phyloP scores from a whole-genome alignment of 2,329 filamentous ascomycete species.

The Colletotrichum cuscutae region DNA sequence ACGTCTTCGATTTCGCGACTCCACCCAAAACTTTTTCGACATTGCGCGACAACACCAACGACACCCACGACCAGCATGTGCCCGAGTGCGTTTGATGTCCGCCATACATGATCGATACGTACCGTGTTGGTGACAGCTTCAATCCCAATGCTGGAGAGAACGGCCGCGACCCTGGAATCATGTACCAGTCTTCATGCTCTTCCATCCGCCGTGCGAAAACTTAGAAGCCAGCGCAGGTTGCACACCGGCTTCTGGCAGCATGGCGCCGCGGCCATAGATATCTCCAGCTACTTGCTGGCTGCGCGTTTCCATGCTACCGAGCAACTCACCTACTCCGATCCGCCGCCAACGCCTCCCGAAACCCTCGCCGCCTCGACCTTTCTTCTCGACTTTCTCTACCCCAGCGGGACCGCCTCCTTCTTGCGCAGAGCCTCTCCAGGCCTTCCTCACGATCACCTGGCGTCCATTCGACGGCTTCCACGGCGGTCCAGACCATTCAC shows the following conservation, averaged over 20 bases:
- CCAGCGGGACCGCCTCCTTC: conserved; percentile 54
- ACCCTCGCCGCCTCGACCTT: conserved; percentile 58
- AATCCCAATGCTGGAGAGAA: conserved; percentile 66
- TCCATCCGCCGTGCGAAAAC: conserved; percentile 46
- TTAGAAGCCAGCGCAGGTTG: conserved; percentile 55
- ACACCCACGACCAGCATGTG: conserved; percentile 16
- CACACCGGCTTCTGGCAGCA: conserved; percentile 65
- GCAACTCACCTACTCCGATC: conserved; percentile 35
- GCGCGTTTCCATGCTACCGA: conserved; percentile 39
- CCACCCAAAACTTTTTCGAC: conserved; percentile 27
- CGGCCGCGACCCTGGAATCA: conserved; percentile 65
- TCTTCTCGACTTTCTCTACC: conserved; percentile 67
- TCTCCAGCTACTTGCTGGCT: conserved; percentile 50
- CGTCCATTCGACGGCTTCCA: conserved; percentile 31
- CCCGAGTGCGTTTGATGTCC: background rate
- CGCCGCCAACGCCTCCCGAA: conserved; percentile 39
- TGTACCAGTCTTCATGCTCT: conserved; percentile 64
- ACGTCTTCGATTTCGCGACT: conserved; percentile 24
- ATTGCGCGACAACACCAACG: conserved; percentile 15
- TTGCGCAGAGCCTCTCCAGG: conserved; percentile 48
- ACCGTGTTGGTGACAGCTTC: conserved; percentile 19
- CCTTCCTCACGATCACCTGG: conserved; percentile 30
- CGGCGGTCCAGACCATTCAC: conserved; percentile 39
- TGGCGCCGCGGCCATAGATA: conserved; percentile 61
- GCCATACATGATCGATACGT: conserved; percentile 21